Evolutionary conservation across 1,284 basidiomycete genomes (phyloP), one percentile per base, ranked within the genome.

Genomic region (Rhodofomes roseus): DNA sequence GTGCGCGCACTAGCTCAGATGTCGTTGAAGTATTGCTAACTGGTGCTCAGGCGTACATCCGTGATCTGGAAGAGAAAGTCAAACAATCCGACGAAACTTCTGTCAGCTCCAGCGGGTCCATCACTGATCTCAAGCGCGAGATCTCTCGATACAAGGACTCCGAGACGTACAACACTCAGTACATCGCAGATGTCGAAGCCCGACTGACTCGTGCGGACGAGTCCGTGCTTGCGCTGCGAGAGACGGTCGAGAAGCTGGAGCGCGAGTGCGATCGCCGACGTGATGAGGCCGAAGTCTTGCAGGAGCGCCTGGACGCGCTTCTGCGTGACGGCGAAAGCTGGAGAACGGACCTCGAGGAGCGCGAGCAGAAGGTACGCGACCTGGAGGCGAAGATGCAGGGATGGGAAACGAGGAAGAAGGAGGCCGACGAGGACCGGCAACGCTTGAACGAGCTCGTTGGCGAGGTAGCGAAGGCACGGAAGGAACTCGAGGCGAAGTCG

Each of bases 51-150:
- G 89, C 89, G 1, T 98, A 98, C 73, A 89, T 98, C 27, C 90
- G 86, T 51, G 95, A 98, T 71, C 79, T 98, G 29, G 96, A 99
- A 73, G 86, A 89, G 65, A 93, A 93, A 74, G 86, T 98, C 71
- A 93, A 91, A 74, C 75, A 80, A 1, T 90, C 90, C 66, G 87
- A 94, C 65, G 93, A 96, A 66, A 85, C 83, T 4, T 88, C 88
- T 22, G 76, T 91, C 41, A 82, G 83, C 11, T 92, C 92, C 12
- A 87, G 83, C 59, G 87, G 89, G 66, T 89, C 89, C 1, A 81
- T 96, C 67, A 80, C 80, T 18, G 93, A 96, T 62, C 81, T 98
- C 57, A 89, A 87, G 71, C 89, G 90, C 63, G 95, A 98, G 74
- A 80, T 98, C 31, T 69, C 82, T 51, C 85, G 87, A 54, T 87